Base-by-base conservation (phyloP, 331 rosid genomes). In the Erythrophleum ivorense region DNA sequence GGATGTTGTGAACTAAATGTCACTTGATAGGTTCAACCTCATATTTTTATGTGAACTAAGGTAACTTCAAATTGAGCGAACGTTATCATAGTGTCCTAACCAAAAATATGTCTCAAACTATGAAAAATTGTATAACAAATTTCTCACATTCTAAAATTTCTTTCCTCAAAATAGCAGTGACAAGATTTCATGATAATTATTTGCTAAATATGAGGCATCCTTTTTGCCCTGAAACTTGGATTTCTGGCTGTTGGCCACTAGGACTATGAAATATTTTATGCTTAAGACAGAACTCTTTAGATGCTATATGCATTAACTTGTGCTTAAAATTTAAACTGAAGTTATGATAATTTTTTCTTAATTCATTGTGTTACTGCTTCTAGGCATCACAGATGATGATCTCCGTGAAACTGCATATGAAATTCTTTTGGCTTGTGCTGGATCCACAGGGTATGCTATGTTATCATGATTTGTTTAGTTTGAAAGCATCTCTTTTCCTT, bases 351-450 rank as follows among this genome's bases (percentile, higher is more conserved):
- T 48, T 58, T 76, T 77, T 70, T 76, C 72, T 80, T 80, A 36
- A 77, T 71, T 63, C 57, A 24, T 73, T 53, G 69, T 86, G 69
- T 83, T 77, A 62, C 81, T 86, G 73, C 80, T 77, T 88, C 55
- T 77, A 95, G 99, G 98, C 41, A 76, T 93, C 83, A 84, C 91
- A 71, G 98, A 95, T 64, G 99, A 93, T 75, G 99, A 92, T 75
- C 92, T 95, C 75, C 92, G 97, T 72, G 99, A 95, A 90, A 93
- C 95, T 50, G 97, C 98, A 79, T 95, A 91, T 54, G 99, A 95
- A 84, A 48, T 95, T 81, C 97, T 95, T 48, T 88, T 95, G 89
- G 99, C 97, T 69, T 93, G 99, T 87, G 99, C 99, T 82, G 99
- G 99, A 78, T 97, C 99, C 78, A 85, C 93, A 68, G 98, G 99